These are phyloP conservation scores for Hyaloscypha hepaticicola DNA, from an alignment of 495 filamentous ascomycete species.

Conservation along the genomic window DNA sequence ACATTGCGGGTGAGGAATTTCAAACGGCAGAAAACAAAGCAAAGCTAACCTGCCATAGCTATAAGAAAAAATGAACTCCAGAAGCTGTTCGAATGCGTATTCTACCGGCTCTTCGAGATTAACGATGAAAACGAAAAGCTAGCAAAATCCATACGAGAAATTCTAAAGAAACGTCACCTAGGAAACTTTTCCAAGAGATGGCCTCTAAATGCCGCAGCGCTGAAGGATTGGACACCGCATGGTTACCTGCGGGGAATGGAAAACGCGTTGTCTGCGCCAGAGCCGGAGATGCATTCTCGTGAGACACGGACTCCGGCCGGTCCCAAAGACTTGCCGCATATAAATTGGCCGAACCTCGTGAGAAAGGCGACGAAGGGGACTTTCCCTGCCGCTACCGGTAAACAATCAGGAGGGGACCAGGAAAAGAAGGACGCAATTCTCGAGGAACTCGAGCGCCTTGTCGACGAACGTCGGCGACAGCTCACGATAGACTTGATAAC, in stretches of 20 bases:
- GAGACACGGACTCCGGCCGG: background rate
- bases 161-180: constrained; percentile 1
- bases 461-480: background rate
- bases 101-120: background rate
- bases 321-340: background rate
- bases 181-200: constrained; percentile 3
- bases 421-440: background rate
- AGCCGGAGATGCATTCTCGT: background rate
- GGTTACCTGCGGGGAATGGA: background rate
- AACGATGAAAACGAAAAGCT: background rate
- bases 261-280: constrained; percentile 4
- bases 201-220: background rate
- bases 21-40: background rate
- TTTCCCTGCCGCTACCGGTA: no score
- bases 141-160: constrained; percentile 9
- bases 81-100: background rate
- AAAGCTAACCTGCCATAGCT: constrained; percentile 6
- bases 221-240: constrained; percentile 5
- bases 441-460: background rate
- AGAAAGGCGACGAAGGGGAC: background rate
- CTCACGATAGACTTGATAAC: background rate
- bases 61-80: constrained; percentile 3
- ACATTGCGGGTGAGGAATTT: background rate
- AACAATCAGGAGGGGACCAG: background rate
- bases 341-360: background rate